phyloP scores from a whole-genome alignment of 345 rosid species.

The Schrenkiella parvula region DNA sequence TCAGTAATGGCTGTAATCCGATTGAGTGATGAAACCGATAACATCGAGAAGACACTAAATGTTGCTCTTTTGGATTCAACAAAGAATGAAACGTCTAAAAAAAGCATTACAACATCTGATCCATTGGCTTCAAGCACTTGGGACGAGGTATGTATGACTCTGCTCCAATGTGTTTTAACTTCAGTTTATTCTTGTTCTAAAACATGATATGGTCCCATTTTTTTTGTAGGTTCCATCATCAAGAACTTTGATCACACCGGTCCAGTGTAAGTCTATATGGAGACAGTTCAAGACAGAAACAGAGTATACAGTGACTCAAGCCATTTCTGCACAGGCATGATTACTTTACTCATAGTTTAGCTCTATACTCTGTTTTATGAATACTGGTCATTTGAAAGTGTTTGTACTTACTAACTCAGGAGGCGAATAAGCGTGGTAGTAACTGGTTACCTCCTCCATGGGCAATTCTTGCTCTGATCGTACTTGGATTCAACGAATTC shows the following conservation, averaged over 20 bases:
- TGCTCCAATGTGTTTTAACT: not conserved
- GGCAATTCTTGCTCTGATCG: conserved; percentile 78
- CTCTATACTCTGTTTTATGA: not conserved
- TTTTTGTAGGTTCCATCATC: conserved; percentile 59
- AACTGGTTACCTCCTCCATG: conserved; percentile 99
- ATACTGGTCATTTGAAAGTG: not conserved
- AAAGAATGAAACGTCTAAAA: conserved; percentile 39
- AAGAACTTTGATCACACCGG: conserved; percentile 82
- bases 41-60: conserved; percentile 52
- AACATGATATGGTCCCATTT: not conserved
- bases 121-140: conserved; percentile 90
- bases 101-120: conserved; percentile 47
- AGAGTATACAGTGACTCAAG: conserved; percentile 88
- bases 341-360: not conserved
- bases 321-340: conserved; percentile 94
- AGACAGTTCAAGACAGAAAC: conserved; percentile 94
- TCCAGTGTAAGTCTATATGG: conserved; percentile 93
- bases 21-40: conserved; percentile 60
- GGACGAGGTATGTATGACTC: conserved; percentile 53
- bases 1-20: conserved; percentile 80
- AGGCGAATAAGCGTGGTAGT: conserved; percentile 76
- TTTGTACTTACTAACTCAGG: conserved; percentile 46
- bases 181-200: not conserved
- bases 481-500: conserved; percentile 94
- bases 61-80: conserved; percentile 54